Base-by-base conservation (phyloP, 495 filamentous ascomycete species). In the Penicillium lividum region DNA sequence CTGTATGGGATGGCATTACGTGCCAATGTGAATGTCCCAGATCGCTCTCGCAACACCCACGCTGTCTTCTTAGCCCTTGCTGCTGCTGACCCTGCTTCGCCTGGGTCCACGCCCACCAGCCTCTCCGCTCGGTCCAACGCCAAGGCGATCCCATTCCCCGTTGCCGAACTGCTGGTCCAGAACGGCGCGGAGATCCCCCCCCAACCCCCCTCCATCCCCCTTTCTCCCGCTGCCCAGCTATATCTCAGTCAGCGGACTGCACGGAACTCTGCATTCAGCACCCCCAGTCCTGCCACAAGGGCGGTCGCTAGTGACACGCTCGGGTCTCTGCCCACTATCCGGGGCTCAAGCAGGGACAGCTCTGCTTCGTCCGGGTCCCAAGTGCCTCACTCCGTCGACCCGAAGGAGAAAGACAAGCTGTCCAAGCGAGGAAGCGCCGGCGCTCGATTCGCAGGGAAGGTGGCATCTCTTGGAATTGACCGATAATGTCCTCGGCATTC, bases 81-180 rank as follows among this genome's bases (percentile, higher is more conserved):
- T n/a, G 92, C 93, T 1, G 92, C 94, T 0, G 94, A 98, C 62
- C 94, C 93, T 8, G 91, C 92, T 18, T 78, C 86, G 0, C 89
- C 90, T 0, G 81, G 78, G 10, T 77, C 77, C 31, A 76, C 73
- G 8, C 71, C 79, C 5, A 73, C 76, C 28, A 68, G 68, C 74
- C 68, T 60, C 66, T 67, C 56, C 62, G 53, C 68, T 66, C 60
- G 67, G 58, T 63, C 69, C 57, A 54, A 54, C 65, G 56, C 70
- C 18, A 78, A 74, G 53, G 68, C 72, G 15, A 82, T 79, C 36
- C 70, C 85, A 3, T 98, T 97, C 72, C 88, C 95, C 0, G 77
- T 97, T 27, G 95, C 94, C 29, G 94, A 98, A 73, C 81, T 98
- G 49, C 82, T 98, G 10, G 80, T 98, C 18, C 94, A 97, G 64